Percentiles rank a stretch among this genome's conserved stretches.
phyloP scores from a whole-genome alignment of 2,329 filamentous ascomycete species.

The Karstenula rhodostoma region DNA sequence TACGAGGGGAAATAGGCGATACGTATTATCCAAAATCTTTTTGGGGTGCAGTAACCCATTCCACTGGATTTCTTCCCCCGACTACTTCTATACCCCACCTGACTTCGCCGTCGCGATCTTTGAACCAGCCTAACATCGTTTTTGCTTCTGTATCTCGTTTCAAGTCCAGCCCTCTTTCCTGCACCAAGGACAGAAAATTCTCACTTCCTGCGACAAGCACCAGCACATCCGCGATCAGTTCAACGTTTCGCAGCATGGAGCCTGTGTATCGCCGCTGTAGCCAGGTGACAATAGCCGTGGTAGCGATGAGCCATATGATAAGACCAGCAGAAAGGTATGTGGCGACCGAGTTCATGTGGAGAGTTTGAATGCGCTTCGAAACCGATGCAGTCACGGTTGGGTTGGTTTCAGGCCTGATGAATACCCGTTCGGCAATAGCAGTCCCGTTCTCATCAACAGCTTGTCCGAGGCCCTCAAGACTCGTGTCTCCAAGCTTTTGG shows the following conservation, averaged over 20 bases:
- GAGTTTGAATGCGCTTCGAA: slow-evolving; percentile 24
- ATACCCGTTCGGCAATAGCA: slow-evolving; percentile 11
- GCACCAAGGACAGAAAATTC: slow-evolving; percentile 26
- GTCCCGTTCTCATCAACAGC: slow-evolving; percentile 16
- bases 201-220: slow-evolving; percentile 36
- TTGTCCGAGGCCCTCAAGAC: slow-evolving; percentile 11
- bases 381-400: slow-evolving; percentile 20
- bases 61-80: slow-evolving; percentile 24
- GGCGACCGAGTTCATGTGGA: slow-evolving; percentile 29
- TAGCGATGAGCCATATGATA: slow-evolving; percentile 31
- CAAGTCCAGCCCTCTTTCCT: slow-evolving; percentile 22
- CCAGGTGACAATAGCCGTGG: slow-evolving; percentile 20
- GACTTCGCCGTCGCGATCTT: slow-evolving; percentile 23
- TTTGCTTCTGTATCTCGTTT: slow-evolving; percentile 21
- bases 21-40: neutral
- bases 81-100: slow-evolving; percentile 37
- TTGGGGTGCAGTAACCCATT: slow-evolving; percentile 25
- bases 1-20: neutral
- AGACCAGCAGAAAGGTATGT: slow-evolving; percentile 31
- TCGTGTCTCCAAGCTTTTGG: slow-evolving; percentile 32
- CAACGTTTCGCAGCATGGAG: slow-evolving; percentile 28
- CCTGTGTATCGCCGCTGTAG: slow-evolving; percentile 29
- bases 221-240: slow-evolving; percentile 34
- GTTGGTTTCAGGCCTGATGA: slow-evolving; percentile 18
- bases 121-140: slow-evolving; percentile 35